Conservation (phyloP, 805 yeast genomes). For the Hanseniaspora lindneri region DNA sequence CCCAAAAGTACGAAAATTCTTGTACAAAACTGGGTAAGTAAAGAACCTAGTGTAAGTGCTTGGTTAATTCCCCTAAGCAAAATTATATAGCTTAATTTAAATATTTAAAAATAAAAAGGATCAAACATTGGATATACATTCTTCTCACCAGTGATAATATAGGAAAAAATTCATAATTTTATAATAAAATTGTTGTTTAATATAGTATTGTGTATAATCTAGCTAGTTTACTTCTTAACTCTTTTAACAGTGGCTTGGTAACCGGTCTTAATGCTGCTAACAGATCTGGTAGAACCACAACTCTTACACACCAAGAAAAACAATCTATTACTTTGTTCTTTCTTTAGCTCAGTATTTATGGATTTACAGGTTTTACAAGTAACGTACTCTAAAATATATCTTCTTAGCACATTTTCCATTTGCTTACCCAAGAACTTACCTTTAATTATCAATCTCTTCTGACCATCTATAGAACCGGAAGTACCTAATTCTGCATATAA, state of each 20-base stretch:
- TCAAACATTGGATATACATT: no score
- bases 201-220: constrained; percentile 14
- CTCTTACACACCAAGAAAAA: constrained; percentile 95
- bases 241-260: constrained; percentile 95
- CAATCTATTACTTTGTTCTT: constrained; percentile 91
- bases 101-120: not conserved
- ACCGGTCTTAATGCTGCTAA: constrained; percentile 95
- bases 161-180: no score
- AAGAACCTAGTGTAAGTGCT: constrained; percentile 9
- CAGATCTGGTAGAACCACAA: constrained; percentile 96
- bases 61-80: constrained; percentile 12
- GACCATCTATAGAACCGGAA: constrained; percentile 97
- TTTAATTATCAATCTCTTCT: constrained; percentile 88
- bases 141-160: no score
- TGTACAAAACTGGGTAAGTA: constrained; percentile 11
- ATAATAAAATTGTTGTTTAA: not conserved
- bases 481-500: constrained; percentile 98
- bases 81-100: not conserved
- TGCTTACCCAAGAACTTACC: constrained; percentile 98
- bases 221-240: constrained; percentile 58
- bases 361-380: constrained; percentile 98
- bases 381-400: constrained; percentile 93
- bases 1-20: not conserved
- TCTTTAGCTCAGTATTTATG: constrained; percentile 87
- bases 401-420: constrained; percentile 88